Conservation (phyloP, 2,329 filamentous ascomycete genomes). For the Phyllosticta paracitricarpa region DNA sequence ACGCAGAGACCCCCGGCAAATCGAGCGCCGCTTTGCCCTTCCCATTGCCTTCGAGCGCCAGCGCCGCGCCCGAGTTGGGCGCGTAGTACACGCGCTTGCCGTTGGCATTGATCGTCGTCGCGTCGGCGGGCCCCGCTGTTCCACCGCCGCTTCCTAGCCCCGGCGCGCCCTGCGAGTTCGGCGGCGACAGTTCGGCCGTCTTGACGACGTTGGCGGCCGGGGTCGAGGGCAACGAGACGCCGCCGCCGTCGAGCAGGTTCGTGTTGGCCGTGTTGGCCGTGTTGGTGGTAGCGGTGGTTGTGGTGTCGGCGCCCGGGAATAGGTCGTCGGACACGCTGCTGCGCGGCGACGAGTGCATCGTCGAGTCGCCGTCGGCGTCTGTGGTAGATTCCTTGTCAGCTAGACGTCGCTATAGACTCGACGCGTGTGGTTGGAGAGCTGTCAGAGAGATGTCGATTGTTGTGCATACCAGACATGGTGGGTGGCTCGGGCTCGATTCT, state of each 20-base stretch:
- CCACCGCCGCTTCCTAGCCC: conserved; percentile 6
- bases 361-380: conserved; percentile 46
- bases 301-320: conserved; percentile 26
- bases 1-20: not conserved
- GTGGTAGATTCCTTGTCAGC: not conserved
- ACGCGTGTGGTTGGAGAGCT: not conserved
- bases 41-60: not conserved
- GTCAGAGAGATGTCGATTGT: not conserved
- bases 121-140: not conserved
- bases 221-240: conserved; percentile 29
- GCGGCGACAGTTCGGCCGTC: conserved; percentile 43
- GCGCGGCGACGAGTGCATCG: conserved; percentile 41
- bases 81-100: conserved; percentile 24
- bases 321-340: conserved; percentile 28
- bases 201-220: conserved; percentile 15
- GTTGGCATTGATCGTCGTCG: conserved; percentile 25
- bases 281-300: not conserved
- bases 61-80: not conserved
- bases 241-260: conserved; percentile 20
- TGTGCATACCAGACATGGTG: conserved; percentile 3
- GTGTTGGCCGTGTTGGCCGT: conserved; percentile 12
- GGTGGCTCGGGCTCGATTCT: not conserved
- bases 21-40: not conserved
- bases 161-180: conserved; percentile 38
- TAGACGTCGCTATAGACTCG: not conserved